phyloP scores from a whole-genome alignment of 257 asterid genomes.

The Henckelia pumila region DNA sequence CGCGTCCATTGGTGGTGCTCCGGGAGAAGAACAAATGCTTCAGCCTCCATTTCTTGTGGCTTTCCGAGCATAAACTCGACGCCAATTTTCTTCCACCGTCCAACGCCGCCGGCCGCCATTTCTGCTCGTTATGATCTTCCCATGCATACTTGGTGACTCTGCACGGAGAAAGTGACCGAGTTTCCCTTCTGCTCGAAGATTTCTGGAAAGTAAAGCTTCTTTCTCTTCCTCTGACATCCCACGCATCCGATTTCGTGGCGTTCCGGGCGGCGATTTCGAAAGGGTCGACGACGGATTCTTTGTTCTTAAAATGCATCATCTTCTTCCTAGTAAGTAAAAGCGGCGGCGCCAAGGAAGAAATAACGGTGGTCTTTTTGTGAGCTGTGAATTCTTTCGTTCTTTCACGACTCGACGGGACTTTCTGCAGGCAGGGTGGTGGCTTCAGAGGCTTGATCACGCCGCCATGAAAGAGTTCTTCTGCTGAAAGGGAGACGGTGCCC shows the following conservation, averaged over 20 bases:
- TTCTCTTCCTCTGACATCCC: conserved; percentile 32
- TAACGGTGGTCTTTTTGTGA: too few species aligned
- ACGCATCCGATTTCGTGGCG: not conserved
- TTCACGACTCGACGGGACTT: not conserved
- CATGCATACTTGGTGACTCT: conserved; percentile 39
- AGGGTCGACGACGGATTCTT: conserved; percentile 1
- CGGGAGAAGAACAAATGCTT: conserved; percentile 48
- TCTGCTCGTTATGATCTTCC: conserved; percentile 35
- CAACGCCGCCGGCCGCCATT: not conserved
- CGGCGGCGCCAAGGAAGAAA: not conserved
- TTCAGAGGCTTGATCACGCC: conserved; percentile 62
- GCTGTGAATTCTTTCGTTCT: not conserved
- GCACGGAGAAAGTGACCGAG: conserved; percentile 44
- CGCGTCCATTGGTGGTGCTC: conserved; percentile 52
- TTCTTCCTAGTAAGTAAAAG: not conserved
- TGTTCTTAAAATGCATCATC: conserved; percentile 18
- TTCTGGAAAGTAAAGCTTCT: conserved; percentile 19
- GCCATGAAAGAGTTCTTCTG: conserved; percentile 73
- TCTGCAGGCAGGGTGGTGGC: conserved; percentile 34
- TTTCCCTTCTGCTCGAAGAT: conserved; percentile 34
- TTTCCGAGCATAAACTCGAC: conserved; percentile 24
- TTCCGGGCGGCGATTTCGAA: conserved; percentile 4
- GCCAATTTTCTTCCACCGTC: conserved; percentile 11
- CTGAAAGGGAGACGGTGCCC: conserved; percentile 45
- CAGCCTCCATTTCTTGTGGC: conserved; percentile 36